A percentile compares a stretch with the other conserved stretches of the same genome.
phyloP scores from a whole-genome alignment of 2,329 filamentous ascomycete genomes.

The Passalora sequoiae region DNA sequence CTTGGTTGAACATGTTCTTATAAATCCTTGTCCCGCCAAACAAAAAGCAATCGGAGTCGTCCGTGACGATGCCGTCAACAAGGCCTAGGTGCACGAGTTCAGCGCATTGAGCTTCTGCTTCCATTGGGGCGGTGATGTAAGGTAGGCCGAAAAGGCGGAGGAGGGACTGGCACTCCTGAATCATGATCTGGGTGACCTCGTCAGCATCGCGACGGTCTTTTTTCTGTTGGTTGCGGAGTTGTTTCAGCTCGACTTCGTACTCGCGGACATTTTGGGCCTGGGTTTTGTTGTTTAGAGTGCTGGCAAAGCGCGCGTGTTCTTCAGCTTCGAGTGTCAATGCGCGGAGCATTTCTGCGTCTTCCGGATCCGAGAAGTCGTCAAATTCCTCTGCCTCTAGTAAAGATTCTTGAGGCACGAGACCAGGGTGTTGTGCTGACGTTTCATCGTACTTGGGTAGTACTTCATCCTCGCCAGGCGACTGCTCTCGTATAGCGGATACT shows the following conservation, averaged over 20 bases:
- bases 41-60: constrained; percentile 93
- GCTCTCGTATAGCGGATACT: constrained; percentile 20
- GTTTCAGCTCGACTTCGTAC: constrained; percentile 81
- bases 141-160: constrained; percentile 87
- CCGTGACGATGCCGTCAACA: constrained; percentile 95
- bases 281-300: constrained; percentile 72
- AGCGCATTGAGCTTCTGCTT: constrained; percentile 95
- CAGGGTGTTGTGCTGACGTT: constrained; percentile 29
- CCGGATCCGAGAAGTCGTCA: constrained; percentile 67
- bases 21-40: constrained; percentile 96
- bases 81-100: constrained; percentile 80
- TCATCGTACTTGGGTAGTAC: constrained; percentile 27
- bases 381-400: constrained; percentile 28
- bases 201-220: constrained; percentile 94
- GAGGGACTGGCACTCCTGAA: constrained; percentile 87
- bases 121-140: constrained; percentile 97
- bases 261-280: constrained; percentile 65
- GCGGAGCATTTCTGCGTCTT: constrained; percentile 82
- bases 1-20: constrained; percentile 99
- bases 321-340: constrained; percentile 86
- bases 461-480: constrained; percentile 1
- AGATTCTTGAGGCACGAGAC: constrained; percentile 30
- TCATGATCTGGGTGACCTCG: constrained; percentile 94
- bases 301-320: constrained; percentile 89
- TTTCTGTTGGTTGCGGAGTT: constrained; percentile 87